These are phyloP conservation scores for Fomitopsis pulvina DNA, from an alignment of 768 basidiomycete species.

Conservation along the genomic window DNA sequence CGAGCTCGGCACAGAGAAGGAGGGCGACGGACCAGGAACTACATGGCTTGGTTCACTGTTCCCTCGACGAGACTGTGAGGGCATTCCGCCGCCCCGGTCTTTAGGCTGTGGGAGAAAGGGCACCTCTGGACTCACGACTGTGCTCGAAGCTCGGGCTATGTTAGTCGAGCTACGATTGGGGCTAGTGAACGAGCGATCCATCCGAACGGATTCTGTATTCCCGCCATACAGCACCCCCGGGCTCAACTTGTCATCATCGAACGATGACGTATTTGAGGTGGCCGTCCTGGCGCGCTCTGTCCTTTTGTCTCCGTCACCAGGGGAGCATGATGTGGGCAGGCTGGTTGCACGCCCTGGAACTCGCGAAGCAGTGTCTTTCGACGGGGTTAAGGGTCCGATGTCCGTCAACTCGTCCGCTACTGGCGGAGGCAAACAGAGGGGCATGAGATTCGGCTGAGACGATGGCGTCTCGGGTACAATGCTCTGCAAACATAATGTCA, in stretches of 20 bases:
- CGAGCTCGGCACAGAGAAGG: too few relatives aligned
- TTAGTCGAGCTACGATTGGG: background rate
- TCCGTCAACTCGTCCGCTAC: background rate
- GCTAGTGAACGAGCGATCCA: too few relatives aligned
- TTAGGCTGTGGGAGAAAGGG: background rate
- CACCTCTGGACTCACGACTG: background rate
- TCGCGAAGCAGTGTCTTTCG: too few relatives aligned
- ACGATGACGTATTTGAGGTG: too few relatives aligned
- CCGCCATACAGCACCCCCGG: too few relatives aligned
- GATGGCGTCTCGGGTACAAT: constrained; percentile 2
- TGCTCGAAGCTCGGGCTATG: background rate
- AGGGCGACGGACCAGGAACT: too few relatives aligned
- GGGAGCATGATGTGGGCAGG: too few relatives aligned
- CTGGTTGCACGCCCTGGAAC: too few relatives aligned
- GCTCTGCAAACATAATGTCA: background rate
- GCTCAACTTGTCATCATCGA: too few relatives aligned
- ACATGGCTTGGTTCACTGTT: background rate
- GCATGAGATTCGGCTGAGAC: background rate
- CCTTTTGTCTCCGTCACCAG: too few relatives aligned
- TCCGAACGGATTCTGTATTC: too few relatives aligned
- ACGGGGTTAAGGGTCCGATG: background rate
- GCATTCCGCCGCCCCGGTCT: too few relatives aligned
- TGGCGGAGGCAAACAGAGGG: background rate
- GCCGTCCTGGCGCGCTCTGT: background rate
- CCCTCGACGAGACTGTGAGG: background rate